These are phyloP conservation scores for Irpex sp. DNA, from an alignment of 1,284 basidiomycete genomes.

Conservation along the genomic window DNA sequence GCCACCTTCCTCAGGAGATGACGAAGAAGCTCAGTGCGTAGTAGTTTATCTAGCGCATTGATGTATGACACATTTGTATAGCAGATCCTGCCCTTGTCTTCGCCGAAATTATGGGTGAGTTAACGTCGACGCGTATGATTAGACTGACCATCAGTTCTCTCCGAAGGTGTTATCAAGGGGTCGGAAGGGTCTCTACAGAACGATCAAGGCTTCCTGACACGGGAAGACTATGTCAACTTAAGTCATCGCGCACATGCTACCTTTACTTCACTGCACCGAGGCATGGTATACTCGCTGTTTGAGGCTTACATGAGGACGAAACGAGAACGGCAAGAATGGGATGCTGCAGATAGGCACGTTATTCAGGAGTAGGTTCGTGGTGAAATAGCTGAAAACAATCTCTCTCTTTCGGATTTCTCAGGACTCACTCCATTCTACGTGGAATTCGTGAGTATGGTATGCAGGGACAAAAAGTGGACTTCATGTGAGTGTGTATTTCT, in stretches of 20 bases:
- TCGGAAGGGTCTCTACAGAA: slow-evolving; percentile 45
- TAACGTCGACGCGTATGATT: not conserved
- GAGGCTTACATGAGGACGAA: slow-evolving; percentile 49
- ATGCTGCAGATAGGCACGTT: slow-evolving; percentile 59
- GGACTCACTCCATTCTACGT: slow-evolving; percentile 52
- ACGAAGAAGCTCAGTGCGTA: slow-evolving; percentile 53
- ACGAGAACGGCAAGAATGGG: slow-evolving; percentile 40
- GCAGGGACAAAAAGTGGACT: slow-evolving; percentile 47
- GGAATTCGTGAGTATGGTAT: slow-evolving; percentile 31
- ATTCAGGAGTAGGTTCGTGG: too few relatives aligned
- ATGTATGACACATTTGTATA: not conserved
- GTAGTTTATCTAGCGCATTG: not conserved
- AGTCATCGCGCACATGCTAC: slow-evolving; percentile 50
- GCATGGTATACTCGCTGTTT: slow-evolving; percentile 53
- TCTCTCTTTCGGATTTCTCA: slow-evolving; percentile 14
- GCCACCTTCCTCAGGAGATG: slow-evolving; percentile 51
- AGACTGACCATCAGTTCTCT: not conserved
- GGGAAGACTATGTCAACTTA: slow-evolving; percentile 41
- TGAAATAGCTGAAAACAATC: too few relatives aligned
- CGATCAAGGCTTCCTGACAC: slow-evolving; percentile 38
- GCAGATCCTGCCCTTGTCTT: slow-evolving; percentile 63
- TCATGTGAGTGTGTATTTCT: slow-evolving; percentile 40
- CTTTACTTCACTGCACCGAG: slow-evolving; percentile 44
- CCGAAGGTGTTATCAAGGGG: slow-evolving; percentile 63
- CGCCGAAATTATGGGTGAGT: slow-evolving; percentile 60